Evolutionary conservation across 192 early-diverging fungal species (phyloP).

Genomic region (Coemansia sp.): DNA sequence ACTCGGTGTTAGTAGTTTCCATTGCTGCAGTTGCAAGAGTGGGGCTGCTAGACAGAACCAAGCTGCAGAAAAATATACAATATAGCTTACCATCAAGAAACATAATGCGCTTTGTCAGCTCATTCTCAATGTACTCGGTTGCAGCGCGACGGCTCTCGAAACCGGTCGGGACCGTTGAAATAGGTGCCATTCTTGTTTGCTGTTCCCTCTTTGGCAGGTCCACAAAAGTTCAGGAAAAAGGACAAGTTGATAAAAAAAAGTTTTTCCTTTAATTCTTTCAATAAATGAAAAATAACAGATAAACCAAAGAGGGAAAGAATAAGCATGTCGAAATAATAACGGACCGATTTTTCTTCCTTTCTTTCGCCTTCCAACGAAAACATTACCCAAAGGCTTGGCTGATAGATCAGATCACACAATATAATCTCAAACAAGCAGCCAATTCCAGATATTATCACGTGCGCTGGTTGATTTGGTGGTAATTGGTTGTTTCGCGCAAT

Average conservation of each 20-base stretch:
- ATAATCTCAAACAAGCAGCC: too few relatives aligned
- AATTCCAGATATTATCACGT: too few relatives aligned
- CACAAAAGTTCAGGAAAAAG: too few relatives aligned
- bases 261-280: neutral
- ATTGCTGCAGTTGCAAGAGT: neutral
- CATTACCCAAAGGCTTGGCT: too few relatives aligned
- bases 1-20: neutral
- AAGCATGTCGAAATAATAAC: too few relatives aligned
- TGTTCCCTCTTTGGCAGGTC: neutral
- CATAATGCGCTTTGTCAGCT: slow-evolving; percentile 85
- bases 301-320: too few relatives aligned
- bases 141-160: slow-evolving; percentile 50
- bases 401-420: too few relatives aligned
- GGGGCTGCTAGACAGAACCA: neutral
- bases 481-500: too few relatives aligned
- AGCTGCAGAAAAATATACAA: neutral
- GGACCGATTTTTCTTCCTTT: too few relatives aligned
- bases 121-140: slow-evolving; percentile 70
- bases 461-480: too few relatives aligned
- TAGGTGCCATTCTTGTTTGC: slow-evolving; percentile 14
- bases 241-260: neutral
- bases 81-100: slow-evolving; percentile 79
- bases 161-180: slow-evolving; percentile 41
- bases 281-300: too few relatives aligned
- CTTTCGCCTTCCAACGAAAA: too few relatives aligned